Evolutionary conservation across 495 filamentous ascomycete genomes (phyloP).

Genomic region (Aspergillus ostianus): DNA sequence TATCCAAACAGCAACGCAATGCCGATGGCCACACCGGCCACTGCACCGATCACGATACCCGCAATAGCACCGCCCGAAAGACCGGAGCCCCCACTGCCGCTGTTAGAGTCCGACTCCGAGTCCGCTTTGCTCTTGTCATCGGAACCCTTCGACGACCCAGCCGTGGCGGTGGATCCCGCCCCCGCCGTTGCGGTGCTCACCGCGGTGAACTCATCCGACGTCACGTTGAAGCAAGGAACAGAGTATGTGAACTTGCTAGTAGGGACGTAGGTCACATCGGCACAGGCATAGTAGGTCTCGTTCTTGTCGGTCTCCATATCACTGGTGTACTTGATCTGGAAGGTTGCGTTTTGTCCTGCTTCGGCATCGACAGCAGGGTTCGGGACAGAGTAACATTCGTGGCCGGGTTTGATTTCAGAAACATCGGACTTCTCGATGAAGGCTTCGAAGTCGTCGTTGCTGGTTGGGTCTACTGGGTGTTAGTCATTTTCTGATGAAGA

Average conservation of each 20-base stretch:
- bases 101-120: slow-evolving; percentile 2
- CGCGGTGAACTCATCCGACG: slow-evolving; percentile 25
- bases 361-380: slow-evolving; percentile 32
- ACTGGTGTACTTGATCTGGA: slow-evolving; percentile 50
- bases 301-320: slow-evolving; percentile 43
- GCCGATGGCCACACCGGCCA: slow-evolving; percentile 32
- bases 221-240: slow-evolving; percentile 53
- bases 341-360: slow-evolving; percentile 48
- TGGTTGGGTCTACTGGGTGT: slow-evolving; percentile 33
- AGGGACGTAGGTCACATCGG: slow-evolving; percentile 50
- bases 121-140: neutral
- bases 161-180: slow-evolving; percentile 3
- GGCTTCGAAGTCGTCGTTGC: slow-evolving; percentile 42
- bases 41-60: slow-evolving; percentile 45
- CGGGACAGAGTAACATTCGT: slow-evolving; percentile 51
- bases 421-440: slow-evolving; percentile 29
- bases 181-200: slow-evolving; percentile 3
- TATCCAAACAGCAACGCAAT: slow-evolving; percentile 17
- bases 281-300: slow-evolving; percentile 52
- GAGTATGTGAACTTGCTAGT: slow-evolving; percentile 33
- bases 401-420: slow-evolving; percentile 41
- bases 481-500: neutral
- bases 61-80: slow-evolving; percentile 46
- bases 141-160: slow-evolving; percentile 7
- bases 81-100: slow-evolving; percentile 14